These are phyloP conservation scores for Cladosporium sp. DNA, from an alignment of 2,329 filamentous ascomycete species.

Conservation along the genomic window DNA sequence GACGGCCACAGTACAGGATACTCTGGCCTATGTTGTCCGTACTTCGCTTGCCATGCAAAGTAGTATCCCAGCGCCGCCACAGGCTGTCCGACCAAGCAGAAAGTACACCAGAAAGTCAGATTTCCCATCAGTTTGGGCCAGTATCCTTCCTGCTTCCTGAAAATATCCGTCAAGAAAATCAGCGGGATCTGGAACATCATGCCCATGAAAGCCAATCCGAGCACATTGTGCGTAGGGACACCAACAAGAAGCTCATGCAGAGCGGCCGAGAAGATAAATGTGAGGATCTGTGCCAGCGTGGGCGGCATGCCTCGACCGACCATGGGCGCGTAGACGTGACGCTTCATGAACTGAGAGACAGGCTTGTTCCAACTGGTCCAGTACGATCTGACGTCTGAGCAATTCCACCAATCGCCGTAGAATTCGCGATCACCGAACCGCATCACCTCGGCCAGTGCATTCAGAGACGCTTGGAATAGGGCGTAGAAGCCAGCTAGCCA, in stretches of 20 bases:
- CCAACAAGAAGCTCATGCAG: constrained; percentile 91
- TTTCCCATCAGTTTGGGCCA: constrained; percentile 81
- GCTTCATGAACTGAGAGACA: constrained; percentile 92
- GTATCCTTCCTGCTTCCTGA: constrained; percentile 73
- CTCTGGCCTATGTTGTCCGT: constrained; percentile 49
- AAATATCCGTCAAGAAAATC: constrained; percentile 71
- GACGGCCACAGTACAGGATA: constrained; percentile 9
- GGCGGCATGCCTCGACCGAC: constrained; percentile 77
- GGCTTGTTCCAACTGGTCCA: constrained; percentile 98
- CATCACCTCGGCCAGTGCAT: constrained; percentile 85
- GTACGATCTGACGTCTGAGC: constrained; percentile 76
- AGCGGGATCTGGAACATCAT: constrained; percentile 93
- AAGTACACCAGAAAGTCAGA: constrained; percentile 92
- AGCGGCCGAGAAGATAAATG: constrained; percentile 84
- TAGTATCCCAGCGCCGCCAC: constrained; percentile 91
- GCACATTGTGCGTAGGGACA: constrained; percentile 70
- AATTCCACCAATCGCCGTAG: constrained; percentile 99
- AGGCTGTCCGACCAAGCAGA: constrained; percentile 92
- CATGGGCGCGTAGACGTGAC: constrained; percentile 87
- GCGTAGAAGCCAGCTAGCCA: constrained; percentile 98
- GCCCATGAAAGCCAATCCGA: constrained; percentile 84
- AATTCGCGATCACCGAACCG: constrained; percentile 90
- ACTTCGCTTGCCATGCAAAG: constrained; percentile 98
- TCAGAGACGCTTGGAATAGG: constrained; percentile 87
- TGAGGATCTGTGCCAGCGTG: constrained; percentile 66